Base-by-base conservation (phyloP, 2,329 filamentous ascomycete species). In the Aureobasidium melanogenum region DNA sequence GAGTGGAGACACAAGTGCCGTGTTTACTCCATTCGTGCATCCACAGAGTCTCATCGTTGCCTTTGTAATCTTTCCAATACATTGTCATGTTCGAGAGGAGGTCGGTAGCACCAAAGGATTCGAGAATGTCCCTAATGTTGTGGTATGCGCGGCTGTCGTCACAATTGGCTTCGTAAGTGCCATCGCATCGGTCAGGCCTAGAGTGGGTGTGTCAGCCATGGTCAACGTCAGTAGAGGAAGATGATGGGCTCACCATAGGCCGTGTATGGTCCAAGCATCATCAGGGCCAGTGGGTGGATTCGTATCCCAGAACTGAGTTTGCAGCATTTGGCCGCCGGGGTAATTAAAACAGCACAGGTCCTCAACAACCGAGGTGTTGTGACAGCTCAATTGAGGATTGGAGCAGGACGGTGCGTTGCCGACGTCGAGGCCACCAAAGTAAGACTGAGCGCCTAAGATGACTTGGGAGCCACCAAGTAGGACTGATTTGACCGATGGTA, bases 281-380 rank as follows among this genome's bases (percentile, higher is more conserved):
- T 73, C 74, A 2, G 88, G 87, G 0, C 88, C 87, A 4, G 84
- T 81, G 1, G 80, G 75, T 1, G 87, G 87, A 62, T 81, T 70
- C 0, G 84, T 82, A 69, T 91, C 88, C 88, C 88, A 91, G 74
- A 91, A 91, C 67, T 91, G 88, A 2, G 88, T 91, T 72, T 84
- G 83, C 5, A 91, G 79, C 47, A 91, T 75, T 64, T 88, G 82
- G 8, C 88, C 88, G 4, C 87, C 84, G 0, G 88, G 88, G 24
- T 83, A 79, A 68, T 88, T 88, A 76, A 90, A 88, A 74, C 88
- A 91, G 76, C 88, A 91, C 7, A 85, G 81, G 68, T 91, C 79
- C 55, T 79, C 71, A n/a, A 83, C 80, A 8, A 74, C 73, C 3
- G 84, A 84, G 6, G 80, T 82, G 68, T 86, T 86, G 62, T 85